These are phyloP conservation scores for Herpetomonas tarakana DNA, from an alignment of 208 protist species.

Conservation along the genomic window DNA sequence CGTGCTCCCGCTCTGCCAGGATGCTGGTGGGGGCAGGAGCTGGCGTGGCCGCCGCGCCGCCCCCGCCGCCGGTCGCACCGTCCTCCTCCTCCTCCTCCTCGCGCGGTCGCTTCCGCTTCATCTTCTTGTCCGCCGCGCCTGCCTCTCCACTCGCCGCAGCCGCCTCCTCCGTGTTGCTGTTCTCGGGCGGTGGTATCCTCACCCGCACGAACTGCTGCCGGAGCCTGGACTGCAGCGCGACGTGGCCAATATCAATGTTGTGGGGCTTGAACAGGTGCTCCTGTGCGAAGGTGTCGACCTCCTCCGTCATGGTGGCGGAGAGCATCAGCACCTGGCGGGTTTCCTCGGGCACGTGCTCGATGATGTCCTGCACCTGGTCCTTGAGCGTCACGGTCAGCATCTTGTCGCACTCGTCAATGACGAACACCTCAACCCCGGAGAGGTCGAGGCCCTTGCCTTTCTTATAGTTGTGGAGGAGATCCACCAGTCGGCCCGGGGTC, in stretches of 20 bases:
- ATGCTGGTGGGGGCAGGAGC: conserved; percentile 7
- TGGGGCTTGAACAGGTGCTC: conserved; percentile 79
- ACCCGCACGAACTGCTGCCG: conserved; percentile 91
- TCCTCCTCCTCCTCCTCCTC: conserved; percentile 8
- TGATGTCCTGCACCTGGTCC: conserved; percentile 96
- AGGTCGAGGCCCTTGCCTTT: conserved; percentile 78
- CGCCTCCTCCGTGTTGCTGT: conserved; percentile 71
- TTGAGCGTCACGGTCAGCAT: conserved; percentile 99
- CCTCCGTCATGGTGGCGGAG: conserved; percentile 87
- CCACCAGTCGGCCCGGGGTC: conserved; percentile 89
- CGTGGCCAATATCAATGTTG: conserved; percentile 89
- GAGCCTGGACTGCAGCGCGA: conserved; percentile 83
- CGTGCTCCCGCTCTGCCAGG: conserved; percentile 37
- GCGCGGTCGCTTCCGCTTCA: conserved; percentile 25
- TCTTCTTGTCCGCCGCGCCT: conserved; percentile 24
- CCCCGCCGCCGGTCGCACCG: background rate
- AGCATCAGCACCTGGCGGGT: conserved; percentile 86
- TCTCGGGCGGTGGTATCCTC: background rate
- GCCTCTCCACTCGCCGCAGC: conserved; percentile 19
- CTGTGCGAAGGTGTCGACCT: conserved; percentile 86
- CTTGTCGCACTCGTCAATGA: conserved; percentile 98
- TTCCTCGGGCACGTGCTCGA: conserved; percentile 84
- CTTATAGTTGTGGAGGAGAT: conserved; percentile 84
- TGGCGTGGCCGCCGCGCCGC: conserved; percentile 4
- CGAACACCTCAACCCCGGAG: conserved; percentile 87